phyloP scores from a whole-genome alignment of 2,329 filamentous ascomycete species.

The Cyphellophora attinorum region DNA sequence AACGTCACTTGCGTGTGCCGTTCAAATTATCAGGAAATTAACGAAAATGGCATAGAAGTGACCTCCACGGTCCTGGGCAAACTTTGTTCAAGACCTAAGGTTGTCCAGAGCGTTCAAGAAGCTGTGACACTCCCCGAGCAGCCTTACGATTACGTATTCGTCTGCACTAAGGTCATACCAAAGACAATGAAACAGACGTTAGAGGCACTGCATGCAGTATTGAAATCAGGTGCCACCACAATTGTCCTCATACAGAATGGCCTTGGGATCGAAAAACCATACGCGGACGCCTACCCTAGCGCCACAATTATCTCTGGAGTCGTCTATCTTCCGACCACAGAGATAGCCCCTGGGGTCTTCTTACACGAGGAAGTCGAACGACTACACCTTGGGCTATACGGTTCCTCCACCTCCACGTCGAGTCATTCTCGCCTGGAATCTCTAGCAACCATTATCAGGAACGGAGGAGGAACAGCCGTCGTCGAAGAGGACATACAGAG shows the following conservation, averaged over 20 bases:
- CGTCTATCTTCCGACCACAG: conserved; percentile 44
- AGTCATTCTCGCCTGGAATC: conserved; percentile 21
- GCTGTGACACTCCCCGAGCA: conserved; percentile 8
- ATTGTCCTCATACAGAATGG: conserved; percentile 56
- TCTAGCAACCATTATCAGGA: conserved; percentile 33
- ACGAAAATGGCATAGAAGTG: conserved; percentile 20
- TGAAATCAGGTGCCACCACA: conserved; percentile 32
- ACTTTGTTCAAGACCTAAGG: conserved; percentile 15
- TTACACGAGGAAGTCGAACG: conserved; percentile 36
- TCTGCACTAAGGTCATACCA: conserved; percentile 38
- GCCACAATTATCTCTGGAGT: conserved; percentile 48
- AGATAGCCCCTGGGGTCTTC: conserved; percentile 39
- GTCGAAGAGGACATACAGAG: conserved; percentile 46
- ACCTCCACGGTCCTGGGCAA: conserved; percentile 19
- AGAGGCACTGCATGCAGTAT: conserved; percentile 31
- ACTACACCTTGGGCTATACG: no score
- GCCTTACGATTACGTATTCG: conserved; percentile 38
- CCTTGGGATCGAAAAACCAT: conserved; percentile 50
- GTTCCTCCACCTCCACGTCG: no score
- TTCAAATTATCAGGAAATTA: conserved; percentile 22
- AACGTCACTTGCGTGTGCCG: conserved; percentile 24
- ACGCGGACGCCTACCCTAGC: conserved; percentile 36
- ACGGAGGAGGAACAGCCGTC: conserved; percentile 37
- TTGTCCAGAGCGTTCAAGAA: conserved; percentile 16
- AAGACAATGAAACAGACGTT: conserved; percentile 24